Evolutionary conservation across 331 rosid genomes (phyloP), one percentile per base, ranked within the genome.

Genomic region (Phaseolus coccineus): DNA sequence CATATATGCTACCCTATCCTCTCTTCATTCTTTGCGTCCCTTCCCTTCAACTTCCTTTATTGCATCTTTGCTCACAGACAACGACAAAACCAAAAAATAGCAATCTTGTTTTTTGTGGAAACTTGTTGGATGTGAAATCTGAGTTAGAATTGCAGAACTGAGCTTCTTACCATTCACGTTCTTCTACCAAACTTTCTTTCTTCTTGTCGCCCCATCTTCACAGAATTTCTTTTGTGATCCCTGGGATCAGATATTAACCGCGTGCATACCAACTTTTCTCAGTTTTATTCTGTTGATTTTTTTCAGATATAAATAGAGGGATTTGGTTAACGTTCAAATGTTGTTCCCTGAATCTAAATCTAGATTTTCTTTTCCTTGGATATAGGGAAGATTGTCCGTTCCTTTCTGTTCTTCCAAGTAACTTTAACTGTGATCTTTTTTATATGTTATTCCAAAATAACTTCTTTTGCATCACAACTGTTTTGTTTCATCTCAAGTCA

Each of bases 151-250:
- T 48, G 0, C 3, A 13, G 31, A 55, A 55, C 62, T 22, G 31
- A 24, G 27, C 82, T 13, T 12, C 74, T 84, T 66, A 74, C 70
- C 79, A 1, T 72, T 59, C 55, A 24, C 42, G 74, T 9, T 44
- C 39, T 74, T 48, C 87, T 72, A 66, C 81, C 84, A 72, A 84
- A 82, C 84, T 67, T 31, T 28, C 4, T 31, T 7, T 6, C 4
- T 40, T 7, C 46, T 55, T 55, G 61, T n/a, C 37, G 27, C 25
- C 55, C 58, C 77, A 25, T 77, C 47, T 63, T 85, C 37, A 22
- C 19, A 59, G 24, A 19, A 31, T 25, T 37, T 19, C 27, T 14
- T 3, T 57, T 44, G 40, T 51, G 3, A 14, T 61, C 3, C 31
- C 25, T 68, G 31, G 64, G 9, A 13, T 35, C 19, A 57, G 46